Percentiles rank a stretch among this genome's conserved stretches.
Conservation (phyloP, 805 yeast genomes). For the Blastobotrys muscicola region DNA sequence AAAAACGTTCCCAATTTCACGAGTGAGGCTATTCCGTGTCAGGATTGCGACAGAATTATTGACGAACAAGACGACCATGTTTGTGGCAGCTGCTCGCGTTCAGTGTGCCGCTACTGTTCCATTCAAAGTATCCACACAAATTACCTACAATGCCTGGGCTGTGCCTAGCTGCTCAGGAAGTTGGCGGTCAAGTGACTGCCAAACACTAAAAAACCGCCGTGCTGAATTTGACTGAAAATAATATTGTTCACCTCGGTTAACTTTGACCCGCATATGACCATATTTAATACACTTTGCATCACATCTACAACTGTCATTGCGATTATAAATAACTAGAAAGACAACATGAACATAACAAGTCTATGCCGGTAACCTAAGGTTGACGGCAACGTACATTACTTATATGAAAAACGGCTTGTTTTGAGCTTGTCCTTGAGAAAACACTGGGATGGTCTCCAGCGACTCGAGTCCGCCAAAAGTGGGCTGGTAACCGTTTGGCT, state of each 20-base stretch:
- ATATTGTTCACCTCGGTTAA: neutral
- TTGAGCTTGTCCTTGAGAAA: constrained; percentile 50
- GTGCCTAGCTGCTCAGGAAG: constrained; percentile 5
- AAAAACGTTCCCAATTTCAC: neutral
- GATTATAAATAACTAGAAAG: neutral
- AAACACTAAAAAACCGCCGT: neutral
- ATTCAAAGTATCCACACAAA: constrained; percentile 8
- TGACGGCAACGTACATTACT: neutral
- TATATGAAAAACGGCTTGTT: constrained; percentile 15
- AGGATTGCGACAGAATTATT: constrained; percentile 11
- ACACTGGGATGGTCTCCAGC: constrained; percentile 56
- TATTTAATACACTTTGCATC: neutral
- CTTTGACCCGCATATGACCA: neutral
- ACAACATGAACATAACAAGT: neutral
- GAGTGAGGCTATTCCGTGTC: constrained; percentile 5
- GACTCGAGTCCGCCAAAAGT: constrained; percentile 70
- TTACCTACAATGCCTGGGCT: constrained; percentile 13
- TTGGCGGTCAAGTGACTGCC: too few relatives aligned
- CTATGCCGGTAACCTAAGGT: neutral
- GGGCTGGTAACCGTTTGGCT: constrained; percentile 34
- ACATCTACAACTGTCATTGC: neutral
- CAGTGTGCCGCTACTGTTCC: constrained; percentile 16
- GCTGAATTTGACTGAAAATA: neutral
- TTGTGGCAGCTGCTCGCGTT: constrained; percentile 11
- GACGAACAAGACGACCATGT: constrained; percentile 5